These are phyloP conservation scores for Umbelopsis sp. DNA, from an alignment of 371 early-diverging fungal species.

Conservation along the genomic window DNA sequence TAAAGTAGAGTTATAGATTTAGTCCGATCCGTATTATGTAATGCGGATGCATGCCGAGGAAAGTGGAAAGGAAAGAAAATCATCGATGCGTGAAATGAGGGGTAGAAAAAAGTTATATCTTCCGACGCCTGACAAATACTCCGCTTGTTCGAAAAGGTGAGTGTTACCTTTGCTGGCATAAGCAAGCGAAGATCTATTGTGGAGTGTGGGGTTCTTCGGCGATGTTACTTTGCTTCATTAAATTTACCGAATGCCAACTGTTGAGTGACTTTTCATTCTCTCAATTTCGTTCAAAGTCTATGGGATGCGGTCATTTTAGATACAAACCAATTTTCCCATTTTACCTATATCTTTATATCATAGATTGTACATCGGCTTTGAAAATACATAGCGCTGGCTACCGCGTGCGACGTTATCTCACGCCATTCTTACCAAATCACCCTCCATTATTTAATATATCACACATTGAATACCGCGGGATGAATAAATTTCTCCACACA, in stretches of 20 bases:
- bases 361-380: neutral
- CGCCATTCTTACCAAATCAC: constrained; percentile 12
- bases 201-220: constrained; percentile 1
- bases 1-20: neutral
- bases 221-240: neutral
- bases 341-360: neutral
- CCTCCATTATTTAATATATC: neutral
- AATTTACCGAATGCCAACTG: neutral
- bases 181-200: neutral
- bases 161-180: neutral
- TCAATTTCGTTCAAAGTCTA: too few relatives aligned
- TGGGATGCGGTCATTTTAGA: too few relatives aligned
- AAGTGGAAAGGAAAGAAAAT: neutral
- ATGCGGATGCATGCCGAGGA: neutral
- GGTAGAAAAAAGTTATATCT: neutral
- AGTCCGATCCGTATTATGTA: constrained; percentile 15
- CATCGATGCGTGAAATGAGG: neutral
- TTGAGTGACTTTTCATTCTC: too few relatives aligned
- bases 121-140: constrained; percentile 16
- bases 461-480: neutral
- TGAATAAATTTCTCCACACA: neutral
- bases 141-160: neutral
- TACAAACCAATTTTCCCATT: neutral
- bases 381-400: neutral
- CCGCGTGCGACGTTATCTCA: neutral